phyloP scores from a whole-genome alignment of 2,329 filamentous ascomycete species.

The Drechmeria coniospora region DNA sequence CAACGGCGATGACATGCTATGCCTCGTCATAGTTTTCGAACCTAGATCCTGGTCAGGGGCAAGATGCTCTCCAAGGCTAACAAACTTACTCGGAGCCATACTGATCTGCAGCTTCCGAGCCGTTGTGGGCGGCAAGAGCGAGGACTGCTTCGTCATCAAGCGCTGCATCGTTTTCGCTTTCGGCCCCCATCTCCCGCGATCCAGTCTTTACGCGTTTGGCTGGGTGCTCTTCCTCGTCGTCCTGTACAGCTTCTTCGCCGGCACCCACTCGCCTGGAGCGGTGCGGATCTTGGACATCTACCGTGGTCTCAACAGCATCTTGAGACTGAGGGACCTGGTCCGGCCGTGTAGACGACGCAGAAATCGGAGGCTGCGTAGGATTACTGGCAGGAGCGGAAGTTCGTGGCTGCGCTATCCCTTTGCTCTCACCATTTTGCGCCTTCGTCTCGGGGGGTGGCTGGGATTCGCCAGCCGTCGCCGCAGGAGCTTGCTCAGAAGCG shows the following conservation, averaged over 20 bases:
- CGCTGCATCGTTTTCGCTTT: neutral
- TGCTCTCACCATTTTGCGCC: too few relatives aligned
- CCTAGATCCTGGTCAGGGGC: conserved; percentile 8
- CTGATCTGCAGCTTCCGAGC: conserved; percentile 17
- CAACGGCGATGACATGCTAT: conserved; percentile 8
- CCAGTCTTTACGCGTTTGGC: conserved; percentile 26
- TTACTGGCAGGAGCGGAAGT: neutral
- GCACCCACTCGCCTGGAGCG: conserved; percentile 1
- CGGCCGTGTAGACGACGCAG: neutral
- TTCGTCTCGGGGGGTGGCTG: too few relatives aligned
- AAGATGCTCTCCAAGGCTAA: neutral
- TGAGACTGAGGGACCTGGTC: neutral
- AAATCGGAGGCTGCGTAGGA: neutral
- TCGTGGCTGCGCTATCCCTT: too few relatives aligned
- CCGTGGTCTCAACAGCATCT: neutral
- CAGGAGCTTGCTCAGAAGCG: neutral
- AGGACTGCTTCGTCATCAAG: conserved; percentile 29
- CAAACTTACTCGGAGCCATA: conserved; percentile 27
- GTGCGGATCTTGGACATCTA: conserved; percentile 3
- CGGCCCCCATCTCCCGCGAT: conserved; percentile 6
- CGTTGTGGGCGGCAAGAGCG: conserved; percentile 29
- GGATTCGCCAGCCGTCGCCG: too few relatives aligned
- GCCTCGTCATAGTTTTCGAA: conserved; percentile 26
- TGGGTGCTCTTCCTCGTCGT: conserved; percentile 18
- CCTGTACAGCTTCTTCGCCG: conserved; percentile 9